Percentiles rank a stretch among this genome's conserved stretches.
phyloP scores from a whole-genome alignment of 139 green algal genomes.

The Dunaliella primolecta region DNA sequence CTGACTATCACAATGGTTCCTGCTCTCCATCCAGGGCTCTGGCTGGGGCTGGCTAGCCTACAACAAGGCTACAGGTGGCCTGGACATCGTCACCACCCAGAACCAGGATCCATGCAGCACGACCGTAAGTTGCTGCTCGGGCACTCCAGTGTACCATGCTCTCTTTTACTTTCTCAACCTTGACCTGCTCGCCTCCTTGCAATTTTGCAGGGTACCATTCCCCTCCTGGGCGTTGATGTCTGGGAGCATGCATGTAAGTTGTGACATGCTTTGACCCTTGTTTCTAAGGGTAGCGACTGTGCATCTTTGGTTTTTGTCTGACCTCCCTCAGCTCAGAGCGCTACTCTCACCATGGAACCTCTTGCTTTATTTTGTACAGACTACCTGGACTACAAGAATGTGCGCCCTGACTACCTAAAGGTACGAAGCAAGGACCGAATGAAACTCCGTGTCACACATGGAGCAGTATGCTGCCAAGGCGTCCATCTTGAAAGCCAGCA shows the following conservation, averaged over 20 bases:
- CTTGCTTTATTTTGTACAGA: constrained; percentile 25
- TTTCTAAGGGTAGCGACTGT: too few species aligned
- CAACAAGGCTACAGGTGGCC: constrained; percentile 60
- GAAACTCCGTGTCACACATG: too few species aligned
- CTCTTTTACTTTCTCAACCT: too few species aligned
- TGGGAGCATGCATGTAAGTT: constrained; percentile 82
- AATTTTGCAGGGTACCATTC: constrained; percentile 82
- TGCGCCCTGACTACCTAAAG: constrained; percentile 93
- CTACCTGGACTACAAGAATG: constrained; percentile 95
- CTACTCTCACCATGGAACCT: too few species aligned
- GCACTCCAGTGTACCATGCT: too few species aligned
- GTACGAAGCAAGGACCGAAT: too few species aligned
- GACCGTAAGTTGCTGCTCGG: constrained; percentile 35
- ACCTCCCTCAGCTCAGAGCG: too few species aligned
- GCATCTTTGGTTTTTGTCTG: too few species aligned
- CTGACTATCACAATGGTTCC: too few species aligned
- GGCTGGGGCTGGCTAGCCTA: constrained; percentile 95
- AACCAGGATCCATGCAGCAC: constrained; percentile 87
- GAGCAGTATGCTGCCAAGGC: too few species aligned
- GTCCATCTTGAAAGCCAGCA: too few species aligned
- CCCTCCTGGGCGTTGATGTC: constrained; percentile 91
- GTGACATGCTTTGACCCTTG: constrained; percentile 6
- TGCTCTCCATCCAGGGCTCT: constrained; percentile 85
- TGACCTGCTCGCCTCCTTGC: too few species aligned
- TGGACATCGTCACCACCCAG: constrained; percentile 77